Base-by-base conservation (phyloP, 2,329 filamentous ascomycete genomes). In the Cladobotryum mycophilum region DNA sequence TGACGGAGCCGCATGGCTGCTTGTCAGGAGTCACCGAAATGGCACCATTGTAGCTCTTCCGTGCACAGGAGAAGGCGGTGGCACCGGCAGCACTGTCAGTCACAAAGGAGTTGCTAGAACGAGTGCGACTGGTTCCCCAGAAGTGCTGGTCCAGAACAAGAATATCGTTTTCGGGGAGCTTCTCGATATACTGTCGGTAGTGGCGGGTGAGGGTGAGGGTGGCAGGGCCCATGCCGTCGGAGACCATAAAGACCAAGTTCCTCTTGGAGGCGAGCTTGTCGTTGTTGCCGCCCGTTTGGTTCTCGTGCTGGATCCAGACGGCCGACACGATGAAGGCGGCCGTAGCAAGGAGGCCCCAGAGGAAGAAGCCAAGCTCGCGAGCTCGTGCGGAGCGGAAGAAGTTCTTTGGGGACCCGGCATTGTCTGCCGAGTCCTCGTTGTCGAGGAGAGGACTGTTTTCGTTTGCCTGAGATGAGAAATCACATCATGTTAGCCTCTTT, bases 241-340 rank as follows among this genome's bases (percentile, higher is more conserved):
- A 96, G 36, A 99, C 92, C 93, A 99, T 99, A 75, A 99, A 97
- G 61, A 99, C 86, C 48, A 99, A 76, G 69, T 97, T 99, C 49
- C 89, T 81, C 76, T 97, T 99, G 47, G 83, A 81, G 25, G 62
- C 61, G 69, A 50, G 76, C 73, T 60, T 44, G 57, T 58, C 41
- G 25, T 61, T 65, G 6, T 41, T 34, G n/a, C 22, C 63, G 51
- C 45, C 64, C 11, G 74, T 76, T 50, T 78, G 72, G 55, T 82
- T 76, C 60, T 82, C 79, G 67, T 96, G 89, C 63, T 89, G 87
- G 14, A 88, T 70, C 70, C 76, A 76, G n/a, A 93, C 86, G 3
- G 88, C 88, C 17, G 96, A 76, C 33, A 95, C 73, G 58, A 96
- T 82, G 47, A 95, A 84, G 42, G 80, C 80, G 6, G 84, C 81